Evolutionary conservation across 1,284 basidiomycete species (phyloP).

Genomic region (Apiotrichum laibachii): DNA sequence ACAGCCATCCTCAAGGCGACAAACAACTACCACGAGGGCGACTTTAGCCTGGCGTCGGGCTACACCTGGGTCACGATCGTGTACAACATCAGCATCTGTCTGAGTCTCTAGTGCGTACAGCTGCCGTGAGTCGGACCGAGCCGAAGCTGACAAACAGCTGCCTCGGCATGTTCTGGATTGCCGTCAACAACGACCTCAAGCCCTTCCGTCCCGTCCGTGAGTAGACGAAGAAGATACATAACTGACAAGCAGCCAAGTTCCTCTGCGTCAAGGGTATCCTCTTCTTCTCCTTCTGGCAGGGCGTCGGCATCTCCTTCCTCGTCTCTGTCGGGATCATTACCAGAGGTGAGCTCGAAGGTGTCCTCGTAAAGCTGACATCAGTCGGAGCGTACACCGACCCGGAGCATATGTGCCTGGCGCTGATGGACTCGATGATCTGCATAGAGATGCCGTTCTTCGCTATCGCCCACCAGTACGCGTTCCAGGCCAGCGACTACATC

Average conservation of each 20-base stretch:
- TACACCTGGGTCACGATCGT: slow-evolving; percentile 88
- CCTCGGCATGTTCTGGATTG: slow-evolving; percentile 91
- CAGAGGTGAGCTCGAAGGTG: slow-evolving; percentile 50
- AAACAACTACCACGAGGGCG: slow-evolving; percentile 87
- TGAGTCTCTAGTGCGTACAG: slow-evolving; percentile 47
- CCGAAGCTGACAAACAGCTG: slow-evolving; percentile 68
- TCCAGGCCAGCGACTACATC: slow-evolving; percentile 69
- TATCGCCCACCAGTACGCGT: slow-evolving; percentile 65
- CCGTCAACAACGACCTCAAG: slow-evolving; percentile 77
- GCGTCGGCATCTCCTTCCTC: slow-evolving; percentile 78
- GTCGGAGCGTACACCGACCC: slow-evolving; percentile 82
- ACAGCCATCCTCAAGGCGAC: slow-evolving; percentile 82
- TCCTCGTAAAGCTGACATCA: slow-evolving; percentile 29
- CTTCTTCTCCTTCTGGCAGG: slow-evolving; percentile 99
- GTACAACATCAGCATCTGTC: slow-evolving; percentile 58
- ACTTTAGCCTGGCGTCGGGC: slow-evolving; percentile 76
- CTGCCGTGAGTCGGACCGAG: neutral
- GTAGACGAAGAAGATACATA: slow-evolving; percentile 7
- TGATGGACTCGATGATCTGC: slow-evolving; percentile 87
- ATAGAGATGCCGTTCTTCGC: slow-evolving; percentile 98
- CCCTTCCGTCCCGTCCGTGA: slow-evolving; percentile 68
- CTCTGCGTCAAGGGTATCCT: slow-evolving; percentile 96
- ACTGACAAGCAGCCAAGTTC: slow-evolving; percentile 72
- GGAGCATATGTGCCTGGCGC: slow-evolving; percentile 85
- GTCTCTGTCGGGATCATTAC: slow-evolving; percentile 77